These are phyloP conservation scores for Purpureocillium lavendulum DNA, from an alignment of 2,329 filamentous ascomycete genomes.

Conservation along the genomic window DNA sequence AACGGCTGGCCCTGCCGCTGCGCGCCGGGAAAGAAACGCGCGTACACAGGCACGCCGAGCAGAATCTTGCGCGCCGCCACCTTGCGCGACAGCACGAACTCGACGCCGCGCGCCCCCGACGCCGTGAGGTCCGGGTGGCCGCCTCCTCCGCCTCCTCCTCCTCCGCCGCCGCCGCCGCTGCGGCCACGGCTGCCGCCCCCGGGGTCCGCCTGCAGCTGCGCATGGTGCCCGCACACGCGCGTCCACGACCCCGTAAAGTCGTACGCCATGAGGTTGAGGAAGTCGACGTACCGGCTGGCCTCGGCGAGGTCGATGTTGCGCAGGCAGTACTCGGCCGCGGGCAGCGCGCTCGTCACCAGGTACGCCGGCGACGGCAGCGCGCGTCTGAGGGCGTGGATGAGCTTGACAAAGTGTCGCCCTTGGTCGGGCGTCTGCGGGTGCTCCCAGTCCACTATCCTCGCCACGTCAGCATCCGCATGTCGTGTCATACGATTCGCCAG, in stretches of 20 bases:
- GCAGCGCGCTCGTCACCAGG: slow-evolving; percentile 53
- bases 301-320: slow-evolving; percentile 47
- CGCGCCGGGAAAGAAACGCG: slow-evolving; percentile 50
- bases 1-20: slow-evolving; percentile 43
- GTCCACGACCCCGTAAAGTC: slow-evolving; percentile 60
- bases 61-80: slow-evolving; percentile 51
- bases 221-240: slow-evolving; percentile 52
- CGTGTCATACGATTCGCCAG: too few species aligned
- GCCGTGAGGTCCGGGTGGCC: slow-evolving; percentile 19
- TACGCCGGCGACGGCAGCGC: slow-evolving; percentile 47
- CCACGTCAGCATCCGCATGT: too few species aligned
- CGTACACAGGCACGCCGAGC: slow-evolving; percentile 56
- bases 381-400: slow-evolving; percentile 46
- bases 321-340: slow-evolving; percentile 54
- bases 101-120: slow-evolving; percentile 48
- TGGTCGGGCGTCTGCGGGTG: slow-evolving; percentile 46
- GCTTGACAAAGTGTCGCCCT: slow-evolving; percentile 47
- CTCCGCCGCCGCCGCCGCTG: too few species aligned
- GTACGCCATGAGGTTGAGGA: slow-evolving; percentile 62
- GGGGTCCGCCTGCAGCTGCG: slow-evolving; percentile 45
- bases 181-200: slow-evolving; percentile 11
- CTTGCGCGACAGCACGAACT: slow-evolving; percentile 42
- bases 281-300: slow-evolving; percentile 45
- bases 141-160: too few species aligned
- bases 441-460: slow-evolving; percentile 65